Conservation (phyloP, 164 flowering plant species). For the Piper longum region DNA sequence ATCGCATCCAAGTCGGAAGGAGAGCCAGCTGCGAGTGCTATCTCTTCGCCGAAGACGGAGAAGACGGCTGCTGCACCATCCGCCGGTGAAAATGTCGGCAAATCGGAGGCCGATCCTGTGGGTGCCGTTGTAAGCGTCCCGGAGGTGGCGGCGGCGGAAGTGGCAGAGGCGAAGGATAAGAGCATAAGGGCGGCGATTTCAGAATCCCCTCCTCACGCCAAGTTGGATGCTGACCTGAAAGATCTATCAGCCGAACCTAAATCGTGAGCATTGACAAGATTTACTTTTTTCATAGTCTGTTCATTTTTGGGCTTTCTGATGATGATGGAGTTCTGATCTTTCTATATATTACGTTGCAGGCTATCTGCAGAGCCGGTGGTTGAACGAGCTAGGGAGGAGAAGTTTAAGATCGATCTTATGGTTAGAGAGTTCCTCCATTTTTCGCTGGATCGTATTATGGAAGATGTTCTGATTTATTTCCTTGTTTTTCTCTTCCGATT, state of each 20-base stretch:
- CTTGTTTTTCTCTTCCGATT: neutral
- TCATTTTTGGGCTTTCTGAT: neutral
- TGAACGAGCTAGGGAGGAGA: conserved; percentile 44
- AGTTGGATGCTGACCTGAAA: conserved; percentile 21
- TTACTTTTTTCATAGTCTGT: neutral
- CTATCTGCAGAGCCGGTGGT: conserved; percentile 13
- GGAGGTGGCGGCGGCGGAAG: conserved; percentile 15
- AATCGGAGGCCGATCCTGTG: conserved; percentile 15
- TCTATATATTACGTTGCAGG: conserved; percentile 16
- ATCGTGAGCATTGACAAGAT: conserved; percentile 24
- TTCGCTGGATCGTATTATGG: neutral
- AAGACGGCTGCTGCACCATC: conserved; percentile 23
- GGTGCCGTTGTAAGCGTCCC: conserved; percentile 17
- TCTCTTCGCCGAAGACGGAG: conserved; percentile 33
- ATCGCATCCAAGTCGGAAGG: conserved; percentile 22
- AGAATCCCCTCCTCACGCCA: conserved; percentile 23
- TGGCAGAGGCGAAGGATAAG: conserved; percentile 12
- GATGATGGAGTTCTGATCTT: neutral
- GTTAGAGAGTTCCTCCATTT: conserved; percentile 24
- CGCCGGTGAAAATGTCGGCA: conserved; percentile 28
- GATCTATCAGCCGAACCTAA: conserved; percentile 14
- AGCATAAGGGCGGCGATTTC: conserved; percentile 19
- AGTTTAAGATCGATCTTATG: conserved; percentile 89
- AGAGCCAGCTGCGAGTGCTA: conserved; percentile 30
- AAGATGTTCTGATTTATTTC: too few species aligned